phyloP scores from a whole-genome alignment of 1,284 basidiomycete genomes.

The Xerocomus minutiporus region DNA sequence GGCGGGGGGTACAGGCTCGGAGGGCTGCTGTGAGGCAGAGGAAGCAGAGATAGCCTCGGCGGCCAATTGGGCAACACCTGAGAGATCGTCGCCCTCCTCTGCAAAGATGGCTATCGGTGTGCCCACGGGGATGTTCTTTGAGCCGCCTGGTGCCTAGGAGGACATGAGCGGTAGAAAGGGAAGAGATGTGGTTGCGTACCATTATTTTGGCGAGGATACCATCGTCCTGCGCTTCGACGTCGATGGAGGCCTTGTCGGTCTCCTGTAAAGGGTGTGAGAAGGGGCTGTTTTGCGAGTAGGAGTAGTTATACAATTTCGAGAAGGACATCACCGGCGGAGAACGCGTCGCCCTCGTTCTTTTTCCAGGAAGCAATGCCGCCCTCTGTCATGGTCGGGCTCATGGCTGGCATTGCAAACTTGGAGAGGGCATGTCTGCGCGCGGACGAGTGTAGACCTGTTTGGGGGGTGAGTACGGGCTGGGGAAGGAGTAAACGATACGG shows the following conservation, averaged over 20 bases:
- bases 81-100: slow-evolving; percentile 92
- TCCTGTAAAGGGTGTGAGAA: slow-evolving; percentile 52
- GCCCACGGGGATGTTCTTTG: slow-evolving; percentile 86
- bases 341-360: slow-evolving; percentile 91
- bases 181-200: slow-evolving; percentile 36
- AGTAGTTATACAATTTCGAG: slow-evolving; percentile 77
- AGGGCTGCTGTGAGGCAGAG: slow-evolving; percentile 34
- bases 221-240: slow-evolving; percentile 97
- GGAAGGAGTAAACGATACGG: slow-evolving; percentile 23
- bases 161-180: background rate
- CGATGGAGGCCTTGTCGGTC: slow-evolving; percentile 99
- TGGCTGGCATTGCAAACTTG: slow-evolving; percentile 96
- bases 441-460: slow-evolving; percentile 77
- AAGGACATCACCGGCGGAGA: slow-evolving; percentile 86
- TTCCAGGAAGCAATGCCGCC: slow-evolving; percentile 98
- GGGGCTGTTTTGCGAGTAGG: background rate
- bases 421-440: slow-evolving; percentile 73
- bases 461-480: slow-evolving; percentile 1
- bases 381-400: slow-evolving; percentile 99
- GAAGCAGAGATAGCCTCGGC: slow-evolving; percentile 48
- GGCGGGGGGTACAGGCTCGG: slow-evolving; percentile 34
- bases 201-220: slow-evolving; percentile 93
- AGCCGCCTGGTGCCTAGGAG: slow-evolving; percentile 69
- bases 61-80: slow-evolving; percentile 78
- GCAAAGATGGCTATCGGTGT: slow-evolving; percentile 85